Percentiles rank a stretch among this genome's conserved stretches.
phyloP scores from a whole-genome alignment of 495 filamentous ascomycete genomes.

The Aspergillus leporis region DNA sequence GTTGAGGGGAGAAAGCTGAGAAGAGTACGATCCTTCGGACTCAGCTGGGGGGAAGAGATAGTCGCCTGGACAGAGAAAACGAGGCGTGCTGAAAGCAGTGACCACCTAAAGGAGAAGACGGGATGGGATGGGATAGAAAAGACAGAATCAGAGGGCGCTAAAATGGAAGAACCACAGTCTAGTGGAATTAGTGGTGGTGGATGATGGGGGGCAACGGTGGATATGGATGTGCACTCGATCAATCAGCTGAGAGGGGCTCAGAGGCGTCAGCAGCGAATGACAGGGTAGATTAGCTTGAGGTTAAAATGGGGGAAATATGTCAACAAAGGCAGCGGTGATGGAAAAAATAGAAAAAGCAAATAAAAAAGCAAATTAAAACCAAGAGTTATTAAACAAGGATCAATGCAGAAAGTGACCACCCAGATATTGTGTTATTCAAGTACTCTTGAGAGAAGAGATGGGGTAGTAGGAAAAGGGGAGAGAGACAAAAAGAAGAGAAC shows the following conservation, averaged over 20 bases:
- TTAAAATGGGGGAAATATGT: slow-evolving; percentile 11
- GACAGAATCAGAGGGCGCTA: slow-evolving; percentile 24
- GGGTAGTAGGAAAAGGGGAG: slow-evolving; percentile 3
- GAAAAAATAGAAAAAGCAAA: slow-evolving; percentile 1
- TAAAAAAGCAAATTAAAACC: not conserved
- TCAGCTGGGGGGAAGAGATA: slow-evolving; percentile 15
- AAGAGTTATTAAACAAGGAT: not conserved
- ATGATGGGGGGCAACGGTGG: slow-evolving; percentile 23
- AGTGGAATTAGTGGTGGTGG: slow-evolving; percentile 18
- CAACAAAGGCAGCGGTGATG: slow-evolving; percentile 11
- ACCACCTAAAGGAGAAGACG: slow-evolving; percentile 16
- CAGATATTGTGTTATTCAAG: not conserved
- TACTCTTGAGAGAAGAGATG: not conserved
- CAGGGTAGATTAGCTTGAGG: slow-evolving; percentile 18
- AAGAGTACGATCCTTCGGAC: not conserved
- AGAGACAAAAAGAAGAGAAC: slow-evolving; percentile 6
- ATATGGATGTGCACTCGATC: slow-evolving; percentile 33
- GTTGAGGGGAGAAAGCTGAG: not conserved
- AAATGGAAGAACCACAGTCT: slow-evolving; percentile 27
- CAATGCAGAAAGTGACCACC: not conserved
- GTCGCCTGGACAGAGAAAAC: slow-evolving; percentile 34
- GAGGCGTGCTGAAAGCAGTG: slow-evolving; percentile 20
- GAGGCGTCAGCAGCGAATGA: slow-evolving; percentile 20
- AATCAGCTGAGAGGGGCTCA: slow-evolving; percentile 35
- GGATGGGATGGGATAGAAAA: slow-evolving; percentile 23